Evolutionary conservation across 768 basidiomycete genomes (phyloP), one percentile per base, ranked within the genome.

Genomic region (Collybia sordida): DNA sequence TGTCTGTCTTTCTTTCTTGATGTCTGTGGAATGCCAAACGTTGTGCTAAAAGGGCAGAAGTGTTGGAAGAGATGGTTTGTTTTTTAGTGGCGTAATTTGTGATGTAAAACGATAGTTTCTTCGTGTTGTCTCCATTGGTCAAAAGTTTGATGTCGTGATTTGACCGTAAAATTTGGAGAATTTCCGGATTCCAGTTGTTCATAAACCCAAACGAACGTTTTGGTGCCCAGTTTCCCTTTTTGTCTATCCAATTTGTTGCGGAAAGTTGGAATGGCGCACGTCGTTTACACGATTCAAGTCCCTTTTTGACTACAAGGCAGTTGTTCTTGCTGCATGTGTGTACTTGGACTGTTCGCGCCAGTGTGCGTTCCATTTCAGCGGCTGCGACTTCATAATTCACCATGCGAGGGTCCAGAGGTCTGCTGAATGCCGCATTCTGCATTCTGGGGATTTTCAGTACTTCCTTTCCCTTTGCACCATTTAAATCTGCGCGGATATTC

Each of bases 91-190:
- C 56, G 47, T 79, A 79, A 0, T 47, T 54, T 0, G 71, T 68
- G 1, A 71, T 61, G 40, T 81, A 81, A 43, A 58, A 73, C 0
- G 65, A 57, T 0, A 73, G 51, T 3, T 64, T 57, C 21, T 59
- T 63, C 0, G 72, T 75, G 0, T 72, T 69, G 0, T 5, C 18
- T 0, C 65, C 69, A 45, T 67, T 68, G 3, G 64, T 60, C 0
- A 79, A 45, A 0, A 77, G 43, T 42, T 79, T 79, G 0, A 39
- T 38, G 47, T 80, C 72, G 45, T 77, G 68, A 49, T 80, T 79
- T 49, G 68, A 73, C 0, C 61, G 53, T 0, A 47, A 44, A 23
- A 58, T 54, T 3, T 63, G 23, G 0, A 63, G 23, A 1, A 75
- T 54, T 0, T 45, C 45, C 0, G 69, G 70, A 11, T 43, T 58